Evolutionary conservation across 352 stramenopile genomes (phyloP).

Genomic region (Globisporangium paddicum): DNA sequence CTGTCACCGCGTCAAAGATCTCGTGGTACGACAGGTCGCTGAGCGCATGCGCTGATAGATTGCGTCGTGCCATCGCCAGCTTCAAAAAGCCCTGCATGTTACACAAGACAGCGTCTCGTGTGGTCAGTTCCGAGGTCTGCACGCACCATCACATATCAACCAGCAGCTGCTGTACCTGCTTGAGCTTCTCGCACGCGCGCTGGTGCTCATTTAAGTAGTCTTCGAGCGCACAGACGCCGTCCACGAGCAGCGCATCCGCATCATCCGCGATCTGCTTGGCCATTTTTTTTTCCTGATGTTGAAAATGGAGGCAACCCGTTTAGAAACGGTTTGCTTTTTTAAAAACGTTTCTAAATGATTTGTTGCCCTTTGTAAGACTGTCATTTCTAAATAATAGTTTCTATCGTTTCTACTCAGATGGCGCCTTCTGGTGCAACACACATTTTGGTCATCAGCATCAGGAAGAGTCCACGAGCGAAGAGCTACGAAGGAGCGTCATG

Average conservation of each 20-base stretch:
- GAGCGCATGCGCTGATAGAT: conserved; percentile 41
- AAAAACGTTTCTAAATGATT: background rate
- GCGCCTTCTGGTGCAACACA: background rate
- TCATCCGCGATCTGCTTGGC: background rate
- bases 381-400: conserved; percentile 6
- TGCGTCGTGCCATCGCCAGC: conserved; percentile 52
- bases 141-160: background rate
- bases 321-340: conserved; percentile 10
- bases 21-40: conserved; percentile 64
- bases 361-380: background rate
- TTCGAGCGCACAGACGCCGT: conserved; percentile 37
- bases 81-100: conserved; percentile 59
- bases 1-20: conserved; percentile 39
- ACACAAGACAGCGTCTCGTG: background rate
- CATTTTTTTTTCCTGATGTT: background rate
- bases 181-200: conserved; percentile 37
- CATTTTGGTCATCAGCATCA: background rate
- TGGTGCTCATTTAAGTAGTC: conserved; percentile 52
- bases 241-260: conserved; percentile 35
- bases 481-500: background rate
- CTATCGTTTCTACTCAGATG: conserved; percentile 6
- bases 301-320: background rate
- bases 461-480: background rate
- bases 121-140: background rate
- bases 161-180: conserved; percentile 29